Evolutionary conservation across 2,329 filamentous ascomycete species (phyloP), one percentile per base, ranked within the genome.

Genomic region (Neonectria ditissima): DNA sequence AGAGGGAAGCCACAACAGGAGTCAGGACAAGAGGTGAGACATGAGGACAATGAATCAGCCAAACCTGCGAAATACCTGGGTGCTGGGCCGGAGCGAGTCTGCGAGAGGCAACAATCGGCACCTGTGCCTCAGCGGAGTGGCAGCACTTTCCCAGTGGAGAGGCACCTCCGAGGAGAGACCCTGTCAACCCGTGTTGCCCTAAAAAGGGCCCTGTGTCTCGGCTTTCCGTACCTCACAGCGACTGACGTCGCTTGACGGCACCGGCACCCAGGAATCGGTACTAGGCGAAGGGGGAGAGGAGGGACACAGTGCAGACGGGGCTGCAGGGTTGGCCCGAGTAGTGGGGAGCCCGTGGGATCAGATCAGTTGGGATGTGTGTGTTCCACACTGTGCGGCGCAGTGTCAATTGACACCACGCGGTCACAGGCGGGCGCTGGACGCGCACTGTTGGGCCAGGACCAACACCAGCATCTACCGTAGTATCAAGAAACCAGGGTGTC

Each of bases 401-500:
- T 41, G n/a, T 28, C 6, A 28, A 22, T 28, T 14, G 16, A 18
- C 47, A 13, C 10, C 28, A 20, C n/a, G 30, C 45, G 13, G 26
- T 26, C 45, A 5, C 5, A 10, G 44, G 55, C 48, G 43, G 58
- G 62, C 61, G 47, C 52, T 43, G 44, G 24, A 43, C 44, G 37
- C 50, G 45, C 62, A 34, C 43, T 34, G 30, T 37, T 43, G 37
- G 22, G 52, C 24, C 41, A 50, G 39, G 61, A 52, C 45, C 52
- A 26, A 51, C 47, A 16, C 48, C 51, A 34, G 32, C 44, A 51
- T n/a, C 61, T 39, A 30, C 59, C n/a, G n/a, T n/a, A n/a, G 63
- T 59, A 58, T 53, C 57, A 43, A 64, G 43, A 26, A 58, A 62
- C 66, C 63, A 45, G 64, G 66, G 61, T 59, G 20, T 68, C 64